These are phyloP conservation scores for Globisporangium megalacanthum DNA, from an alignment of 352 stramenopile genomes.

Conservation along the genomic window DNA sequence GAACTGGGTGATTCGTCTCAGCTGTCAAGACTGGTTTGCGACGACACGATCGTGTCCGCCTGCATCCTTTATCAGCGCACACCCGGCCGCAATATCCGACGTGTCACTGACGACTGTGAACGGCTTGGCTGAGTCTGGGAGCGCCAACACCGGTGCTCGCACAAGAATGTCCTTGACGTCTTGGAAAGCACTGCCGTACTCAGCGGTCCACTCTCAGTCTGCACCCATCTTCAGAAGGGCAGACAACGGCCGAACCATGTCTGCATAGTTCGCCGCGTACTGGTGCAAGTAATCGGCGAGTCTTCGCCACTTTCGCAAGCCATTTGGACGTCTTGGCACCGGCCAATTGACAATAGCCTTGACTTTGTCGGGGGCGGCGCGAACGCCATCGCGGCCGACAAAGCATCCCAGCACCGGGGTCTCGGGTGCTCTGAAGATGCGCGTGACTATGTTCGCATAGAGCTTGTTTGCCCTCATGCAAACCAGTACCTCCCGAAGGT, in stretches of 20 bases:
- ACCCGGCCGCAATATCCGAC: conserved; percentile 20
- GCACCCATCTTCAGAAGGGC: no score
- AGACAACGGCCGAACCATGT: conserved; percentile 10
- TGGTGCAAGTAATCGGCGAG: conserved; percentile 19
- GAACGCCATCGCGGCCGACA: no score
- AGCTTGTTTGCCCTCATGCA: no score
- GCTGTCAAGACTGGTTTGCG: conserved; percentile 19
- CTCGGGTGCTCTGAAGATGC: no score
- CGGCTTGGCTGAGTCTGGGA: no score
- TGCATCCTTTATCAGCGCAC: background rate
- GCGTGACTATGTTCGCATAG: no score
- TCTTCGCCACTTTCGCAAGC: conserved; percentile 13
- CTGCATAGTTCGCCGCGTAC: conserved; percentile 16
- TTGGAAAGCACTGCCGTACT: conserved; percentile 14
- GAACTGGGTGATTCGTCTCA: conserved; percentile 14
- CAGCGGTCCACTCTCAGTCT: conserved; percentile 5
- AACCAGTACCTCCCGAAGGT: no score
- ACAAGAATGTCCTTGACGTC: conserved; percentile 15
- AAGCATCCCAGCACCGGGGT: no score
- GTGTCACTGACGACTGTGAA: no score
- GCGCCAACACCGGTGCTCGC: no score
- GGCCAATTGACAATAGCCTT: no score
- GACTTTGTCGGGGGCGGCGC: background rate
- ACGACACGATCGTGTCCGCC: background rate
- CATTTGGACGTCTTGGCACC: background rate